Conservation (phyloP, 2,329 filamentous ascomycete genomes). For the Colletotrichum navitas region DNA sequence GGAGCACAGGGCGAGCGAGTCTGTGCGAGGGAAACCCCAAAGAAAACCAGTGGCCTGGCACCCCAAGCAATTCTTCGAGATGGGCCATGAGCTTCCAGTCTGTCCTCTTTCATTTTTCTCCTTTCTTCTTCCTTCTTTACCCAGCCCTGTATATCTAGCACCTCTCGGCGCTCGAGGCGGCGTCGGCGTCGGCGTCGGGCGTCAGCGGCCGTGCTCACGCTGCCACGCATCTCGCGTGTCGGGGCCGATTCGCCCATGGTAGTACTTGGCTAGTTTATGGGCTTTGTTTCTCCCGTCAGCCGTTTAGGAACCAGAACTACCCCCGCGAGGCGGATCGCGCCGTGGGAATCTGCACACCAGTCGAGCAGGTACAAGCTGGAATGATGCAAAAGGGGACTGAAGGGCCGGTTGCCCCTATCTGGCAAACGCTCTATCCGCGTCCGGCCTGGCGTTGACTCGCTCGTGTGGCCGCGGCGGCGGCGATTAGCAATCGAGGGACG, state of each 20-base stretch:
- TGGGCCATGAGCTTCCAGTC: neutral
- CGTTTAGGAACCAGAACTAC: neutral
- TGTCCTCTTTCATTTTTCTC: neutral
- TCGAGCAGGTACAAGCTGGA: neutral
- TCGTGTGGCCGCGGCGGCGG: neutral
- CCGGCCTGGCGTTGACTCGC: slow-evolving; percentile 11
- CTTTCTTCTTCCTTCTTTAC: neutral
- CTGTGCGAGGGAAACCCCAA: slow-evolving; percentile 14
- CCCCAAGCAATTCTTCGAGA: neutral
- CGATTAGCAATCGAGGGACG: neutral
- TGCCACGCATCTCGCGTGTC: slow-evolving; percentile 1
- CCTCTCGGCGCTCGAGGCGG: neutral
- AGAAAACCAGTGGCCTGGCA: slow-evolving; percentile 15
- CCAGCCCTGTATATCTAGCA: slow-evolving; percentile 13
- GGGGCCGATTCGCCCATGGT: neutral
- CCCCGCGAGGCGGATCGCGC: slow-evolving; percentile 1
- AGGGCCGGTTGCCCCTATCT: slow-evolving; percentile 18
- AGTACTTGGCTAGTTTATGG: neutral
- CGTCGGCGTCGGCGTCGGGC: neutral
- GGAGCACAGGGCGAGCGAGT: slow-evolving; percentile 10
- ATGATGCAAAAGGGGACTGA: neutral
- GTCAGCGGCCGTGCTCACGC: slow-evolving; percentile 23
- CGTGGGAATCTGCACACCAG: neutral
- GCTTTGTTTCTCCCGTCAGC: neutral
- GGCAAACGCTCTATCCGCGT: slow-evolving; percentile 21